Percentiles rank a stretch among this genome's conserved stretches.
These are phyloP conservation scores for Fraxinus greggii DNA, from an alignment of 305 asterid genomes.

Conservation along the genomic window DNA sequence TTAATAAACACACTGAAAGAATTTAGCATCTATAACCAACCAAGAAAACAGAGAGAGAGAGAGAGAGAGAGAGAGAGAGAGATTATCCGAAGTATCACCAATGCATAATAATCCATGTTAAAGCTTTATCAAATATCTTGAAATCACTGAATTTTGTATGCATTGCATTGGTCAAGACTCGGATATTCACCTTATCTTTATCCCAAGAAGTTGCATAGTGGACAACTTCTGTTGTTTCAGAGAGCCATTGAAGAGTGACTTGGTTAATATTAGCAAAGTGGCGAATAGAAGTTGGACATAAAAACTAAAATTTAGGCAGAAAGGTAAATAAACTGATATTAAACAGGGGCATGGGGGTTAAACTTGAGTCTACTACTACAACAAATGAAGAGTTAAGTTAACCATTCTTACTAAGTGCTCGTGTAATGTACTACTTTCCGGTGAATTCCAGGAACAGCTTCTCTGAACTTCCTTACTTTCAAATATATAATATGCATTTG, in stretches of 20 bases:
- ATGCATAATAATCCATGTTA: not conserved
- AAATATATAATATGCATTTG: slow-evolving; percentile 9
- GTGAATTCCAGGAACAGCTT: no score
- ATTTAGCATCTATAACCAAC: no score
- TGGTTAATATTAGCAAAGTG: not conserved
- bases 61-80: no score
- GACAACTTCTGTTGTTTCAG: not conserved
- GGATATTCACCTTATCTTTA: not conserved
- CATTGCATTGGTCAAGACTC: not conserved
- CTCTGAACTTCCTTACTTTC: not conserved
- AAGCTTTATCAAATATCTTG: not conserved
- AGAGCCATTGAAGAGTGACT: not conserved
- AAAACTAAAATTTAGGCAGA: not conserved
- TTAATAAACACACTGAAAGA: not conserved
- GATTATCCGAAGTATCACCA: no score
- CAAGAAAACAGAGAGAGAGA: no score
- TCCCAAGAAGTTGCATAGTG: not conserved
- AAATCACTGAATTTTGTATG: not conserved
- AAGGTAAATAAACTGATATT: not conserved
- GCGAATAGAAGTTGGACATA: not conserved
- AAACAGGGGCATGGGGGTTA: not conserved
- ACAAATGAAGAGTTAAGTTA: not conserved
- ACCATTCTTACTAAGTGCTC: not conserved
- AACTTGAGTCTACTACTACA: not conserved
- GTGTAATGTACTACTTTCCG: not conserved